Evolutionary conservation across 75 land plant genomes (phyloP).

Genomic region (Pinus taeda): DNA sequence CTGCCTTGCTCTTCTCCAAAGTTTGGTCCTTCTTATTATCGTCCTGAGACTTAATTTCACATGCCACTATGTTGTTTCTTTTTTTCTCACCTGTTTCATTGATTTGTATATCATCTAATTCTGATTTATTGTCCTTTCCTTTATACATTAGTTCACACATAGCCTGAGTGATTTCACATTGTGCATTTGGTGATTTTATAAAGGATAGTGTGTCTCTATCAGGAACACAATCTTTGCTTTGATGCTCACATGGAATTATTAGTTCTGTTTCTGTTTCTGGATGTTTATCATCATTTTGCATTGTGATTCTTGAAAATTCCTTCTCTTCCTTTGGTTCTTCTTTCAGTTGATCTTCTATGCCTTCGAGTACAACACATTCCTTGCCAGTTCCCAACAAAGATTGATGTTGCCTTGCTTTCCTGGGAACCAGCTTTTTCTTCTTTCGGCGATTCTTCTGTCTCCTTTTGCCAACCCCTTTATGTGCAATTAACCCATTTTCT

Average conservation of each 20-base stretch:
- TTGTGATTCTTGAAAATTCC: neutral
- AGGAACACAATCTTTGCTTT: neutral
- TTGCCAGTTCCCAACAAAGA: neutral
- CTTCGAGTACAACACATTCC: neutral
- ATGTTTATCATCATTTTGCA: neutral
- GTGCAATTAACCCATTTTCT: neutral
- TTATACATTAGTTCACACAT: neutral
- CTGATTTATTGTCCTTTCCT: neutral
- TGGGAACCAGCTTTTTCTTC: constrained; percentile 4
- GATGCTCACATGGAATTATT: neutral
- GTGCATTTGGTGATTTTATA: neutral
- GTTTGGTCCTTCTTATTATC: neutral
- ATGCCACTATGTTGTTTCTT: constrained; percentile 32
- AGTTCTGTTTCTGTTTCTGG: neutral
- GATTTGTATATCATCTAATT: neutral
- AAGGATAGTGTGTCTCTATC: neutral
- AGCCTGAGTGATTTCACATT: neutral
- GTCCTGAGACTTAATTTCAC: constrained; percentile 7
- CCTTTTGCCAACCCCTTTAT: neutral
- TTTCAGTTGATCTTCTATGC: constrained; percentile 1
- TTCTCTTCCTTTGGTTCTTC: neutral
- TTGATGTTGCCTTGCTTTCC: neutral
- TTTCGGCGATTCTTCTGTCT: neutral
- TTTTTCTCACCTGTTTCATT: constrained; percentile 16
- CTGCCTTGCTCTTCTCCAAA: constrained; percentile 6